Evolutionary conservation across 1,284 basidiomycete species (phyloP).

Genomic region (Moesziomyces aphidis): DNA sequence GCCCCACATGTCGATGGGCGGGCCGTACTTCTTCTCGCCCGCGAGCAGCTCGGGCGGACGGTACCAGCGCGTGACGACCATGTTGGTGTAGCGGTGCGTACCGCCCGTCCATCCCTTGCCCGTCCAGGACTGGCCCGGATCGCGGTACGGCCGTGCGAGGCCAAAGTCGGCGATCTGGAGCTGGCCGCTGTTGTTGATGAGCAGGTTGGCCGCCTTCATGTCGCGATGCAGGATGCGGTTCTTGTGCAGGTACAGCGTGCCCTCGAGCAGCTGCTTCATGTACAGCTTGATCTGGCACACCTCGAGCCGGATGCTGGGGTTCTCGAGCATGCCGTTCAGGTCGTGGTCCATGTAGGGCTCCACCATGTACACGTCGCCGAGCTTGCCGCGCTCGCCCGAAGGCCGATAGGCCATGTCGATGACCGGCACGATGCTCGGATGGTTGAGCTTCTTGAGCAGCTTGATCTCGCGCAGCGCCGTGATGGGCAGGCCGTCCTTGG

Average conservation of each 20-base stretch:
- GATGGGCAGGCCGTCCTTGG: slow-evolving; percentile 94
- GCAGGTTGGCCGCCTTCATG: slow-evolving; percentile 97
- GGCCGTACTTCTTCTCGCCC: slow-evolving; percentile 87
- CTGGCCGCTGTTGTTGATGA: slow-evolving; percentile 79
- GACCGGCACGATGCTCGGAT: slow-evolving; percentile 86
- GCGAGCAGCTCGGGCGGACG: slow-evolving; percentile 93
- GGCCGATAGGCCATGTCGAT: slow-evolving; percentile 83
- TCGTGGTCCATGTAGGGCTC: slow-evolving; percentile 99
- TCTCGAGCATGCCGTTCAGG: slow-evolving; percentile 83
- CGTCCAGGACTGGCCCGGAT: slow-evolving; percentile 57
- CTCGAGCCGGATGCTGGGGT: slow-evolving; percentile 70
- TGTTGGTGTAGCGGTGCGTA: slow-evolving; percentile 83
- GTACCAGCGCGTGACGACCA: slow-evolving; percentile 99
- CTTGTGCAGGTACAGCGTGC: slow-evolving; percentile 95
- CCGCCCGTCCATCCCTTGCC: slow-evolving; percentile 58
- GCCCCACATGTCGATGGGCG: slow-evolving; percentile 98
- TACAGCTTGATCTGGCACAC: slow-evolving; percentile 85
- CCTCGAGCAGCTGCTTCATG: slow-evolving; percentile 93
- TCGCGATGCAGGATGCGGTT: slow-evolving; percentile 97
- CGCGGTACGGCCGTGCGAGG: slow-evolving; percentile 77
- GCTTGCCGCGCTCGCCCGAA: slow-evolving; percentile 62
- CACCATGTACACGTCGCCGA: slow-evolving; percentile 88
- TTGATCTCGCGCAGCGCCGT: slow-evolving; percentile 99
- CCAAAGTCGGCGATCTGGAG: slow-evolving; percentile 88
- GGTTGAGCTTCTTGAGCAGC: slow-evolving; percentile 88